Conservation (phyloP, 352 stramenopile species). For the Hyaloperonospora arabidopsidis region DNA sequence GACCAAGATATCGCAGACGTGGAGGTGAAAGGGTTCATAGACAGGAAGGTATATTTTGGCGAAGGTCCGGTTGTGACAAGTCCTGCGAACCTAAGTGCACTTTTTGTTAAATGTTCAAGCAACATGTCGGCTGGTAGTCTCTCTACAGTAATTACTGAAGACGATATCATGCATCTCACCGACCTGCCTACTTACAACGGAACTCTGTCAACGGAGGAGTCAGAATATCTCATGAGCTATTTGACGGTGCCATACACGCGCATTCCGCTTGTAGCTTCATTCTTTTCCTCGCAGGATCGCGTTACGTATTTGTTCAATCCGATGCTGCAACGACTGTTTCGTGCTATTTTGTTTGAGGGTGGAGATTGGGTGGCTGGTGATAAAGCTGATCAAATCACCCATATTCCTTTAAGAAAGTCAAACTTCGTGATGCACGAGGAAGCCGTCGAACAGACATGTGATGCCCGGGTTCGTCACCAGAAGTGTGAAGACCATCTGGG, state of each 20-base stretch:
- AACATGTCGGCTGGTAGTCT: slow-evolving; percentile 27
- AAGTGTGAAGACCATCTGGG: slow-evolving; percentile 86
- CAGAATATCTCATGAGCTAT: slow-evolving; percentile 97
- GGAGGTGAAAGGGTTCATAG: slow-evolving; percentile 82
- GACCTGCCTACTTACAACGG: slow-evolving; percentile 95
- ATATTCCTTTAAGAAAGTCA: slow-evolving; percentile 78
- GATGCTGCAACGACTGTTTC: slow-evolving; percentile 74
- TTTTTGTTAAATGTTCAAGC: slow-evolving; percentile 51
- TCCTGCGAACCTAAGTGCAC: slow-evolving; percentile 50
- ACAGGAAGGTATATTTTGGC: slow-evolving; percentile 83
- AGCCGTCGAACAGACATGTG: slow-evolving; percentile 60
- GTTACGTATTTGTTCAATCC: slow-evolving; percentile 86
- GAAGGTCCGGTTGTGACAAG: slow-evolving; percentile 80
- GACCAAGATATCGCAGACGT: slow-evolving; percentile 87
- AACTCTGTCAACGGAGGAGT: slow-evolving; percentile 93
- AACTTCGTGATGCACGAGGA: slow-evolving; percentile 75
- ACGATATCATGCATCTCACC: slow-evolving; percentile 97
- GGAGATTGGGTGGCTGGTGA: slow-evolving; percentile 75
- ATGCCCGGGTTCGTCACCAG: slow-evolving; percentile 67
- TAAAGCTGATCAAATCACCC: slow-evolving; percentile 53
- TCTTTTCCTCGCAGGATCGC: slow-evolving; percentile 91
- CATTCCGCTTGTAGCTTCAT: slow-evolving; percentile 95
- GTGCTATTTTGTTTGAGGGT: slow-evolving; percentile 85
- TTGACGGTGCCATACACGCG: slow-evolving; percentile 97
- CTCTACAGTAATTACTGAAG: slow-evolving; percentile 80